Conservation (phyloP, 2,329 filamentous ascomycete species). For the Ophiocordyceps unilateralis region DNA sequence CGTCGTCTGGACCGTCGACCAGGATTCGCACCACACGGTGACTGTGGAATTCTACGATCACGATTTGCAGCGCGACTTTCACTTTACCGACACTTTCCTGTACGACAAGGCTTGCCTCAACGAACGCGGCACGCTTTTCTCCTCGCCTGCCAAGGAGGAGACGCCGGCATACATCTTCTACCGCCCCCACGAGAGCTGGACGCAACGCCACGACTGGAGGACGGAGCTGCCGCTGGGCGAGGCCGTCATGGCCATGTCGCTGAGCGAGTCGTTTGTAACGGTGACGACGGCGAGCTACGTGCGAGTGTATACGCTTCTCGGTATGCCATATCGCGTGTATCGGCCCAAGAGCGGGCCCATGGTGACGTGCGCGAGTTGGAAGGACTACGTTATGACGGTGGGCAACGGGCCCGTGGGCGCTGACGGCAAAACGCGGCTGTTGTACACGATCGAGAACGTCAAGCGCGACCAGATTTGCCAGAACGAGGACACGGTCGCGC, state of each 20-base stretch:
- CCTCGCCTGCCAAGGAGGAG: conserved; percentile 53
- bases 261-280: conserved; percentile 81
- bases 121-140: conserved; percentile 72
- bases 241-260: conserved; percentile 68
- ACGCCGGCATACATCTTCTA: conserved; percentile 76
- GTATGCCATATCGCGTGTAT: conserved; percentile 76
- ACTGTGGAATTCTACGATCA: conserved; percentile 97
- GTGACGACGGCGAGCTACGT: conserved; percentile 77
- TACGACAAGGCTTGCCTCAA: conserved; percentile 93
- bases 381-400: conserved; percentile 90
- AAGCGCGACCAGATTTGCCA: conserved; percentile 90
- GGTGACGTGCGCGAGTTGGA: conserved; percentile 86
- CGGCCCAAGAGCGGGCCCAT: conserved; percentile 79
- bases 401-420: conserved; percentile 76
- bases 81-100: conserved; percentile 89
- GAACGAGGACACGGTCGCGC: conserved; percentile 77
- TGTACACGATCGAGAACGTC: conserved; percentile 89
- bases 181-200: conserved; percentile 94
- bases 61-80: conserved; percentile 80
- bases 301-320: conserved; percentile 82
- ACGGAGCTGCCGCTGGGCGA: conserved; percentile 80
- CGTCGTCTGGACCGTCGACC: conserved; percentile 92
- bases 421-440: conserved; percentile 59
- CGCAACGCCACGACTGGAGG: conserved; percentile 74
- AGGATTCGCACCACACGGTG: conserved; percentile 83